Percentiles rank a stretch among this genome's conserved stretches.
Conservation (phyloP, 2,329 filamentous ascomycete genomes). For the Thelonectria discophora region DNA sequence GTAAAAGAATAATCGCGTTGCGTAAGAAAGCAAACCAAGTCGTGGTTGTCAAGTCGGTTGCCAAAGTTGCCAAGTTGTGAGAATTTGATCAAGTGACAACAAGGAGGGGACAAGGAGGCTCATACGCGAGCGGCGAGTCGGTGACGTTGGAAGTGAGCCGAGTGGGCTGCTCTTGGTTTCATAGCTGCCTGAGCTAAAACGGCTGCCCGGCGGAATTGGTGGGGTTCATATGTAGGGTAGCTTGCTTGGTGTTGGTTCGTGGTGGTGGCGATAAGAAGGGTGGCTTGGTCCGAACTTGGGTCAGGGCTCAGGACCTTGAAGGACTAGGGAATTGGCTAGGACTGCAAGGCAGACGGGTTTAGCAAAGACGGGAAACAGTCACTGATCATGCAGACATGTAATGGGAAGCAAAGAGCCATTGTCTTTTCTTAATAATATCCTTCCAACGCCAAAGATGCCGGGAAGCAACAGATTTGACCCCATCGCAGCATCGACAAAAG, state of each 20-base stretch:
- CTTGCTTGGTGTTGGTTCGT: slow-evolving; percentile 11
- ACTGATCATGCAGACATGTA: not conserved
- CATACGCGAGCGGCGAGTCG: slow-evolving; percentile 25
- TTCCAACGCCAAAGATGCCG: not conserved
- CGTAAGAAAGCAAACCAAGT: not conserved
- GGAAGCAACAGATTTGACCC: not conserved
- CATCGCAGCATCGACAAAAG: too few relatives aligned
- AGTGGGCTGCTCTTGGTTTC: slow-evolving; percentile 33
- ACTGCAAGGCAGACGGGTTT: not conserved
- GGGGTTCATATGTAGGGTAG: slow-evolving; percentile 27
- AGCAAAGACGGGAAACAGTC: not conserved
- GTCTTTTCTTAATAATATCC: not conserved
- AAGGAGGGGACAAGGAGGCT: slow-evolving; percentile 3
- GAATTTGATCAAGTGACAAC: slow-evolving; percentile 9
- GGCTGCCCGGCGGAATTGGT: slow-evolving; percentile 7
- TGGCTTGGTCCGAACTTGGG: not conserved
- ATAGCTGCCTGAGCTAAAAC: slow-evolving; percentile 41
- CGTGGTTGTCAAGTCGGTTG: not conserved
- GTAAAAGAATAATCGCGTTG: not conserved
- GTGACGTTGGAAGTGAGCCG: slow-evolving; percentile 39
- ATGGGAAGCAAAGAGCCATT: not conserved
- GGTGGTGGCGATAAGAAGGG: not conserved
- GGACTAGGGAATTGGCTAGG: not conserved
- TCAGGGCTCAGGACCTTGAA: slow-evolving; percentile 1
- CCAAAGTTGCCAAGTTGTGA: not conserved